Percentiles rank a stretch among this genome's conserved stretches.
Evolutionary conservation across 768 basidiomycete species (phyloP).

Genomic region (Psilocybe cyanescens): DNA sequence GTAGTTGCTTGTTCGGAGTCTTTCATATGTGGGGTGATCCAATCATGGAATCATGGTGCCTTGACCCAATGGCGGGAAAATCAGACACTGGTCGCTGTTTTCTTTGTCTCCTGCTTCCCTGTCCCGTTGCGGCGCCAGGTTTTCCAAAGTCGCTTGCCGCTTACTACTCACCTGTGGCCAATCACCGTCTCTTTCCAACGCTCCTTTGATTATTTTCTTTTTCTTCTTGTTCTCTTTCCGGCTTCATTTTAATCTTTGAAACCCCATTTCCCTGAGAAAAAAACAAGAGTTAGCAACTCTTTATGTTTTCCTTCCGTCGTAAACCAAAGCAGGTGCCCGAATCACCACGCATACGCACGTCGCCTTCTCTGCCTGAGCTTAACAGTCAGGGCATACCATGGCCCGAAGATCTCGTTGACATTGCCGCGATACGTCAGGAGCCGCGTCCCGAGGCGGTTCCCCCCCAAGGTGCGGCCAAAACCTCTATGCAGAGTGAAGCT

Average conservation of each 20-base stretch:
- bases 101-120: constrained; percentile 23
- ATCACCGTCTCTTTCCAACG: constrained; percentile 11
- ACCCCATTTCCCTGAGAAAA: constrained; percentile 19
- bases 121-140: constrained; percentile 21
- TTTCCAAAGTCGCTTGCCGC: constrained; percentile 8
- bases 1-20: constrained; percentile 17
- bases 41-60: constrained; percentile 18
- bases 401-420: constrained; percentile 83
- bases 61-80: constrained; percentile 16
- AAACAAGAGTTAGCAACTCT: constrained; percentile 13
- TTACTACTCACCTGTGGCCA: constrained; percentile 11
- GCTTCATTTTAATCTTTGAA: constrained; percentile 13
- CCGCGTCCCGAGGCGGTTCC: constrained; percentile 38
- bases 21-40: constrained; percentile 15
- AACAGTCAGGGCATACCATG: constrained; percentile 77
- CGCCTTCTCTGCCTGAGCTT: constrained; percentile 82
- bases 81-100: constrained; percentile 8
- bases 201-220: constrained; percentile 25
- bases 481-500: constrained; percentile 59
- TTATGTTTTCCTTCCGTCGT: constrained; percentile 80
- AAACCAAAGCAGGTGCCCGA: constrained; percentile 60
- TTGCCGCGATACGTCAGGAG: constrained; percentile 61
- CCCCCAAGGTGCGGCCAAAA: constrained; percentile 71
- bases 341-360: constrained; percentile 60
- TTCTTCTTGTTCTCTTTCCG: constrained; percentile 22